phyloP scores from a whole-genome alignment of 2,329 filamentous ascomycete species.

The Diaporthe vaccinii region DNA sequence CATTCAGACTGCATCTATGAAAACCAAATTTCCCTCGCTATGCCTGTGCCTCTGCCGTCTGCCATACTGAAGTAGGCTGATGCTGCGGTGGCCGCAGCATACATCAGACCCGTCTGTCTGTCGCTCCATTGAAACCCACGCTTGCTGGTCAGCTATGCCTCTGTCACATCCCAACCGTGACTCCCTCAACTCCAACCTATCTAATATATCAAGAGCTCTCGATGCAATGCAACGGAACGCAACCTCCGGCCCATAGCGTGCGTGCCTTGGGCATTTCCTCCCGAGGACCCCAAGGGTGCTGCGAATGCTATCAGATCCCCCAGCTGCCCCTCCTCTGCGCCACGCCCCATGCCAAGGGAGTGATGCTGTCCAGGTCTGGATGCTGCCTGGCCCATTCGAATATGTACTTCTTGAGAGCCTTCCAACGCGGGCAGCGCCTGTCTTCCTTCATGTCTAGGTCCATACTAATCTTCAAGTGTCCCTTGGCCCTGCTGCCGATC shows the following conservation, averaged over 20 bases:
- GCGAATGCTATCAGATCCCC: conserved; percentile 66
- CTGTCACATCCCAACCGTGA: background rate
- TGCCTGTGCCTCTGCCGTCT: conserved; percentile 19
- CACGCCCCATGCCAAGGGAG: conserved; percentile 76
- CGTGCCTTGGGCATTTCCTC: background rate
- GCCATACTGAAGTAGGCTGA: conserved; percentile 28
- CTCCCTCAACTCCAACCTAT: background rate
- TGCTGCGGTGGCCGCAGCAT: conserved; percentile 5
- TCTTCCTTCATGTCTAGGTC: conserved; percentile 59
- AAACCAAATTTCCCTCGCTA: conserved; percentile 35
- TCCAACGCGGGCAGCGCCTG: conserved; percentile 80
- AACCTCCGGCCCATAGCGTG: background rate
- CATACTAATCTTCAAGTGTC: conserved; percentile 80
- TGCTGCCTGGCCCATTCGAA: conserved; percentile 92
- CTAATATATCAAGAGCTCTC: background rate
- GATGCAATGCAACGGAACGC: background rate
- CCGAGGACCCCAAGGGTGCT: background rate
- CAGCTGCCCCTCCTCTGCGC: conserved; percentile 78
- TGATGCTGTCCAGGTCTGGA: conserved; percentile 75
- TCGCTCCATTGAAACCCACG: background rate
- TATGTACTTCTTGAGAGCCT: conserved; percentile 85
- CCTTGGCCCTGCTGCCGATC: conserved; percentile 66
- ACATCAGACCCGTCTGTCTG: background rate
- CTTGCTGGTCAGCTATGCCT: background rate
- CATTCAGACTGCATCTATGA: conserved; percentile 21